phyloP scores from a whole-genome alignment of 179 eudicot genomes.

The Beta lomatogona region DNA sequence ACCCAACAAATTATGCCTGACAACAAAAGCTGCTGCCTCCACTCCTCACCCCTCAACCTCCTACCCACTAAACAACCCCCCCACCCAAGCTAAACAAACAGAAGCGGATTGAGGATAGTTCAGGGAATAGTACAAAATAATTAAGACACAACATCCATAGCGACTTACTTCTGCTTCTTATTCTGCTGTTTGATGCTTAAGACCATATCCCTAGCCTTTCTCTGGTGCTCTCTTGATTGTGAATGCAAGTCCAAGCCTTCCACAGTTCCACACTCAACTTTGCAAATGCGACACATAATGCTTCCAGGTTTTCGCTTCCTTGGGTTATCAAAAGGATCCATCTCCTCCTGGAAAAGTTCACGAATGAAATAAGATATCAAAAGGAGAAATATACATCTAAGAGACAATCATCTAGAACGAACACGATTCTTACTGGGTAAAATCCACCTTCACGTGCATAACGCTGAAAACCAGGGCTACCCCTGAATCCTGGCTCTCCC shows the following conservation, averaged over 20 bases:
- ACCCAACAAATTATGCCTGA: slow-evolving; percentile 14
- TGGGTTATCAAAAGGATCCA: slow-evolving; percentile 64
- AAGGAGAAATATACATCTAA: not conserved
- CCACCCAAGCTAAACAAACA: slow-evolving; percentile 1
- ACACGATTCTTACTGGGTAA: slow-evolving; percentile 54
- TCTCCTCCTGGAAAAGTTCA: slow-evolving; percentile 49
- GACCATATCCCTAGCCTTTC: slow-evolving; percentile 82
- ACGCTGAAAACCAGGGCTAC: slow-evolving; percentile 48
- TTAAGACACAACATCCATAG: not conserved
- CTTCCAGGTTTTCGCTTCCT: slow-evolving; percentile 66
- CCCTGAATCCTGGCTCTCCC: slow-evolving; percentile 79
- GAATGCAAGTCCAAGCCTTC: slow-evolving; percentile 94
- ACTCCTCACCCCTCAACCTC: slow-evolving; percentile 3
- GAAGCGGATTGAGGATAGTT: not conserved
- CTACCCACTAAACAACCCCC: not conserved
- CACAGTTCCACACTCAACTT: slow-evolving; percentile 86
- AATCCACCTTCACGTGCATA: slow-evolving; percentile 49
- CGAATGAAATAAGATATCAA: slow-evolving; percentile 15
- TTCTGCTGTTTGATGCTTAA: slow-evolving; percentile 72
- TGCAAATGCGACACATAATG: slow-evolving; percentile 91
- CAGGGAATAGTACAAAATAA: not conserved
- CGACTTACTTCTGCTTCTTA: slow-evolving; percentile 67
- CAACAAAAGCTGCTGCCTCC: not conserved
- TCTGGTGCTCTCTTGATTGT: slow-evolving; percentile 92
- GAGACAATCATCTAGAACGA: slow-evolving; percentile 2